Conservation (phyloP, 1,139 yeast genomes). For the Candida sp. region DNA sequence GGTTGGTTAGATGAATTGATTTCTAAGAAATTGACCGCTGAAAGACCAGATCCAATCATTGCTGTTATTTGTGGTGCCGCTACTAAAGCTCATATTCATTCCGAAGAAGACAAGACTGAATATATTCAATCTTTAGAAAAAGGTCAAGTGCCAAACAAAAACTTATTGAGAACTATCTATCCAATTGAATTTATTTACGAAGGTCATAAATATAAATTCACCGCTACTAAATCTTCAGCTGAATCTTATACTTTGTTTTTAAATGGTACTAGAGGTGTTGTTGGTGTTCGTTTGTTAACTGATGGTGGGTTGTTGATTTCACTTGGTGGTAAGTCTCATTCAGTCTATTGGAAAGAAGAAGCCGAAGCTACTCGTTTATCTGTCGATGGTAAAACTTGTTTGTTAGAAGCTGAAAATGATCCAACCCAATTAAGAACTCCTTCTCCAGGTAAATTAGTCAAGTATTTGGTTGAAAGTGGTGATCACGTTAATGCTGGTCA, state of each 20-base stretch:
- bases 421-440: constrained; percentile 99
- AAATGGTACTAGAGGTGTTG: constrained; percentile 88
- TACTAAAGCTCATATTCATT: constrained; percentile 82
- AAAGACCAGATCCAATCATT: constrained; percentile 86
- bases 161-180: constrained; percentile 77
- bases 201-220: constrained; percentile 88
- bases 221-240: constrained; percentile 87
- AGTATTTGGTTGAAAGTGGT: constrained; percentile 91
- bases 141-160: constrained; percentile 92
- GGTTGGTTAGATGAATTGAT: constrained; percentile 99
- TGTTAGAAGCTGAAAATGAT: constrained; percentile 91
- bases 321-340: constrained; percentile 89
- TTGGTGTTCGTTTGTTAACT: constrained; percentile 80
- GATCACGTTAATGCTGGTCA: constrained; percentile 92
- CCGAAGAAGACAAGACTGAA: constrained; percentile 67
- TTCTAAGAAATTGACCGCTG: constrained; percentile 89
- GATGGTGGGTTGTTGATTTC: constrained; percentile 94
- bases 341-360: constrained; percentile 97
- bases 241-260: constrained; percentile 86
- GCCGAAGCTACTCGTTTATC: constrained; percentile 94
- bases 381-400: constrained; percentile 92
- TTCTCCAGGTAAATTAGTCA: constrained; percentile 96
- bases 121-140: constrained; percentile 76
- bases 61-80: constrained; percentile 99
- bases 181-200: constrained; percentile 96